A percentile compares a stretch with the other conserved stretches of the same genome.
phyloP scores from a whole-genome alignment of 805 yeast species.

The Saccharomycopsis selenospora region DNA sequence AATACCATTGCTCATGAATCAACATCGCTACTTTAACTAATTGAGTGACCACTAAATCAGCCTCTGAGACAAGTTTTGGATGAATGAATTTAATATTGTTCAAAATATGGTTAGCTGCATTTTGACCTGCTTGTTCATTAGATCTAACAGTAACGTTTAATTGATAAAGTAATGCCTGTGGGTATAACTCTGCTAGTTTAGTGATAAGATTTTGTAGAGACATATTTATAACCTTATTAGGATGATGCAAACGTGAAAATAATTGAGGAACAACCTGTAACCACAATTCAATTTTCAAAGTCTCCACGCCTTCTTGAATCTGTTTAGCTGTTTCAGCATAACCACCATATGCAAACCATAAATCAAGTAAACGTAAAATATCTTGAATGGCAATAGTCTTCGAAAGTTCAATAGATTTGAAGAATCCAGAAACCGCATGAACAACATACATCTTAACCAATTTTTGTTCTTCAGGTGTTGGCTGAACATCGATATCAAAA shows the following conservation, averaged over 20 bases:
- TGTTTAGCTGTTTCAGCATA: slow-evolving; percentile 85
- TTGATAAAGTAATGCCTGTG: slow-evolving; percentile 94
- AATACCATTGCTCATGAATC: slow-evolving; percentile 98
- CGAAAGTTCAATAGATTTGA: slow-evolving; percentile 87
- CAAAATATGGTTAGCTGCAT: slow-evolving; percentile 85
- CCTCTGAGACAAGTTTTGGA: slow-evolving; percentile 77
- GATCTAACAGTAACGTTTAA: slow-evolving; percentile 93
- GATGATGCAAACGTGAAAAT: slow-evolving; percentile 94
- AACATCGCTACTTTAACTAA: slow-evolving; percentile 89
- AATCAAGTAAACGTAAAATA: slow-evolving; percentile 76
- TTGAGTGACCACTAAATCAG: slow-evolving; percentile 90
- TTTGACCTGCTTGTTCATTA: slow-evolving; percentile 80
- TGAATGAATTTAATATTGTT: slow-evolving; percentile 90
- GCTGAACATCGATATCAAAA: slow-evolving; percentile 28
- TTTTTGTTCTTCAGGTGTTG: slow-evolving; percentile 9
- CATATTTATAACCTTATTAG: slow-evolving; percentile 74
- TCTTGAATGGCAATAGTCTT: slow-evolving; percentile 86
- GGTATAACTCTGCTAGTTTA: slow-evolving; percentile 90
- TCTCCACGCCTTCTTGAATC: slow-evolving; percentile 79
- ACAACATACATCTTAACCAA: slow-evolving; percentile 80
- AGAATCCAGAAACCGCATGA: slow-evolving; percentile 94
- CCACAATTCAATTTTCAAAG: slow-evolving; percentile 92
- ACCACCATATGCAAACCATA: slow-evolving; percentile 97
- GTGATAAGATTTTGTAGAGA: slow-evolving; percentile 74
- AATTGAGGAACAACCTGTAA: slow-evolving; percentile 91